Base-by-base conservation (phyloP, 768 basidiomycete genomes). In the Holtermanniella nyarrowii region DNA sequence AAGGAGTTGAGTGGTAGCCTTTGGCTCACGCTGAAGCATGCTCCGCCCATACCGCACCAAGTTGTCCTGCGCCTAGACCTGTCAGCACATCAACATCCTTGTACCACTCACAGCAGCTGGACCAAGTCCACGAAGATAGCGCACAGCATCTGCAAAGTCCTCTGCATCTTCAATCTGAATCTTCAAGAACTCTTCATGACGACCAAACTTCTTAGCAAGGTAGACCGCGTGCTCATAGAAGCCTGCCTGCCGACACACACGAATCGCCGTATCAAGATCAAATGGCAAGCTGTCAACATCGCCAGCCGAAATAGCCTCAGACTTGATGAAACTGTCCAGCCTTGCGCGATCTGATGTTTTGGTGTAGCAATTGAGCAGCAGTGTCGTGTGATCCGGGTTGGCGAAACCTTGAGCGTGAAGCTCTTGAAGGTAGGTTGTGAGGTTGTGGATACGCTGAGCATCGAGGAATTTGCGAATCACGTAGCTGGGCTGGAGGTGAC, bases 401-500 rank as follows among this genome's bases (percentile, higher is more conserved):
- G 95, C 93, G 4, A 93, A 80, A 0, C 86, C 85, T 0, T 83
- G 77, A 1, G 86, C 78, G 66, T 99, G 95, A 0, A 99, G 76
- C 68, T 93, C 91, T 78, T 97, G 91, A 0, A 99, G 78, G 70
- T 96, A 99, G 1, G 86, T 86, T 25, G 87, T 90, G 48, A 99
- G 83, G 66, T 91, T 89, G 57, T 90, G 85, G 50, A 96, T 95
- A 1, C 91, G 78, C 65, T 97, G 95, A 0, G 93, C 89, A 58
- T 95, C 95, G 31, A 99, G 81, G 73, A 90, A 97, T 91, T 96
- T 99, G 60, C 95, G 82, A 46, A 97, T 89, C 26, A 97, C 90
- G 72, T 96, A 95, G 65, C 90, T 95, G 0, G 91, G 88, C 55
- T 89, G 86, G 0, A 95, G 75, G 44, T 82, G 76, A 0, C 93